These are phyloP conservation scores for Phycomyces blakesleeanus DNA, from an alignment of 192 early-diverging fungal species.

Conservation along the genomic window DNA sequence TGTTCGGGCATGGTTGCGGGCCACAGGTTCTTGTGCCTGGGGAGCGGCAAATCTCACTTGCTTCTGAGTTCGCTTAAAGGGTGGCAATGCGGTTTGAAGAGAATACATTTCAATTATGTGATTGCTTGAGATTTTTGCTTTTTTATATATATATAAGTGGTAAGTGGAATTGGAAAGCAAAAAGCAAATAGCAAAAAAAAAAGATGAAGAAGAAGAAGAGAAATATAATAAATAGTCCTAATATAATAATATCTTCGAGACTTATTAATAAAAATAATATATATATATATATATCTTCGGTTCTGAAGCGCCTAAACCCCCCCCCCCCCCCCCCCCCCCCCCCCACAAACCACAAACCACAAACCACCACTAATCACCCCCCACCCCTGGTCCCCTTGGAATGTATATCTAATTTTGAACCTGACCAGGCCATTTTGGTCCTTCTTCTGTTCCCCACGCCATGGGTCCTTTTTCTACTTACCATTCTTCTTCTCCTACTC, in stretches of 20 bases:
- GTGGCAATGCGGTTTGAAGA: conserved; percentile 11
- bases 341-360: too few species aligned
- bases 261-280: conserved; percentile 2
- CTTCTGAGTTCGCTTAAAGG: not conserved
- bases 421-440: not conserved
- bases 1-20: conserved; percentile 10
- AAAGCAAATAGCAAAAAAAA: too few species aligned
- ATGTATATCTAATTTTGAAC: conserved; percentile 2
- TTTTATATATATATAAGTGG: too few species aligned
- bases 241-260: conserved; percentile 10
- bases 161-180: too few species aligned
- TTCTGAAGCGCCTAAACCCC: not conserved
- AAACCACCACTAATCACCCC: too few species aligned
- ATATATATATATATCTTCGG: too few species aligned
- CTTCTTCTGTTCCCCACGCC: not conserved
- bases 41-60: not conserved
- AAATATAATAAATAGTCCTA: conserved; percentile 3
- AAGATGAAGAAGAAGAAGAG: conserved; percentile 2
- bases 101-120: conserved; percentile 12
- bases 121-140: too few species aligned
- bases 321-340: too few species aligned
- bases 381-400: not conserved
- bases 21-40: not conserved
- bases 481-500: conserved; percentile 5
- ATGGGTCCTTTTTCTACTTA: not conserved